Base-by-base conservation (phyloP, 208 protist genomes). In the Crithidia thermophila region DNA sequence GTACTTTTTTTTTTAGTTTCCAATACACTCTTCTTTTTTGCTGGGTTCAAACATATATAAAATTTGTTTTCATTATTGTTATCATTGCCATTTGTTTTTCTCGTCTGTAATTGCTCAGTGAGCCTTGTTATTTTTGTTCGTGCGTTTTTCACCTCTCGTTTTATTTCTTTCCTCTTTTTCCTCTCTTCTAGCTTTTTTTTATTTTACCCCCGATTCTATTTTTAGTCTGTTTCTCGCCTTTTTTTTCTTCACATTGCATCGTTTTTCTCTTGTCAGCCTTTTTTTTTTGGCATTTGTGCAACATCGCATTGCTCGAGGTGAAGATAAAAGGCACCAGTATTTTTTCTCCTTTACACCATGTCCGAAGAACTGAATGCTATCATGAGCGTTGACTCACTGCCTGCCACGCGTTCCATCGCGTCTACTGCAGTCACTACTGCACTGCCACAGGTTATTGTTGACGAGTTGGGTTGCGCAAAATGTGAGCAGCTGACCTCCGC, bases 121-220 rank as follows among this genome's bases (percentile, higher is more conserved):
- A n/a, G n/a, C n/a, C n/a, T n/a, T n/a, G n/a, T n/a, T n/a, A n/a
- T n/a, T n/a, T n/a, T n/a, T n/a, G n/a, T n/a, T n/a, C n/a, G n/a
- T n/a, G n/a, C n/a, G n/a, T n/a, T n/a, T n/a, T n/a, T n/a, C n/a
- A n/a, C n/a, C n/a, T n/a, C n/a, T n/a, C n/a, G 1, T 18, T 46
- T 55, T 37, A 18, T 65, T 31, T 65, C 23, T 43, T 5, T 37
- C 16, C 28, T 49, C 7, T 60, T 16, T 60, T 46, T 60, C 34
- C 25, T 40, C 16, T 34, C 11, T 53, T 30, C 11, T 53, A 30
- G 9, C 28, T 36, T 28, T 9, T 53, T 28, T 53, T 53, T 31
- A n/a, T 34, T 50, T 50, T 16, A 8, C 45, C 21, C 6, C 21
- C 28, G 4, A 20, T 53, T 31, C 28, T 28, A 53, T 8, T 53